Evolutionary conservation across 805 yeast species (phyloP).

Genomic region (Wickerhamiella domercqiae): DNA sequence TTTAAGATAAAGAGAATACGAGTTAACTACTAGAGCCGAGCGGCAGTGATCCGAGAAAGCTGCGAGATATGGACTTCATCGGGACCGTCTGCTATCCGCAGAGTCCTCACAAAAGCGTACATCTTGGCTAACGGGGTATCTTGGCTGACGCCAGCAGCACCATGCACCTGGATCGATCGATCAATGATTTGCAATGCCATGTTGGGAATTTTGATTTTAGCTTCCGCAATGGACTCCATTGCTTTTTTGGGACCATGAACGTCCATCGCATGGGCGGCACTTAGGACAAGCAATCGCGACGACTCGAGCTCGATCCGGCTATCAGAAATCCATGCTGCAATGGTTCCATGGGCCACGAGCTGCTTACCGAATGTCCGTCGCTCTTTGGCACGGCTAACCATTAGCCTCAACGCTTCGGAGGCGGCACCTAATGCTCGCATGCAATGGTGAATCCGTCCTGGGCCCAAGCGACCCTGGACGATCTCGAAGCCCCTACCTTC

Average conservation of each 20-base stretch:
- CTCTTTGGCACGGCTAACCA: conserved; percentile 34
- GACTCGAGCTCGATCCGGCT: conserved; percentile 38
- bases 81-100: conserved; percentile 55
- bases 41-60: conserved; percentile 30
- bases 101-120: conserved; percentile 38
- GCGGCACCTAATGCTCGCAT: conserved; percentile 51
- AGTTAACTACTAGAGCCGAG: too few species aligned
- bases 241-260: conserved; percentile 39
- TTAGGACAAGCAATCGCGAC: conserved; percentile 38
- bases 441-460: conserved; percentile 59
- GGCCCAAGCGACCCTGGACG: conserved; percentile 50
- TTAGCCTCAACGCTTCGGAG: conserved; percentile 36
- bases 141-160: conserved; percentile 50
- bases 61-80: conserved; percentile 50
- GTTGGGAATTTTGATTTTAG: conserved; percentile 48
- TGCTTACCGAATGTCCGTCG: conserved; percentile 39
- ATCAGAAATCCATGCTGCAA: conserved; percentile 35
- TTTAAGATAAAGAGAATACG: too few species aligned
- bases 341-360: conserved; percentile 36
- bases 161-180: conserved; percentile 49
- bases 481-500: conserved; percentile 47
- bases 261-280: conserved; percentile 49
- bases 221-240: conserved; percentile 41
- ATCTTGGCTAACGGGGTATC: conserved; percentile 42
- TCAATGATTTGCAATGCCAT: conserved; percentile 37